Evolutionary conservation across 106 monocot species (phyloP), one percentile per base, ranked within the genome.

Genomic region (Ottelia alismoides): DNA sequence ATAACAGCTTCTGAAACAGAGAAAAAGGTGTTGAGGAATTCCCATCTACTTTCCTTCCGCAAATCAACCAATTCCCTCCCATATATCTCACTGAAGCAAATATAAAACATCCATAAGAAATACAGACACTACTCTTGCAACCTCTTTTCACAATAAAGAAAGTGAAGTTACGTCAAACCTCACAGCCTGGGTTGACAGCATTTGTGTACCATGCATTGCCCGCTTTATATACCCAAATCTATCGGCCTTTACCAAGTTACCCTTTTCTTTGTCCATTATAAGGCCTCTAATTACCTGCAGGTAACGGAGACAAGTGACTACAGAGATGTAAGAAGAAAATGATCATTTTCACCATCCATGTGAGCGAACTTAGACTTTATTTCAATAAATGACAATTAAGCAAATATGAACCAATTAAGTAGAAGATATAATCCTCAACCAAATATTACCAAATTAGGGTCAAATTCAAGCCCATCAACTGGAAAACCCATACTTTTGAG

Each of bases 1-100:
- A 94, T 94, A 26, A 94, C 94, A 66, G 94, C 94, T 73, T 94
- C 94, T 60, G 94, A 94, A 35, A 94, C 94, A 49, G 94, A 94
- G 65, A 94, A 94, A 43, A 94, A 66, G 51, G 94, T 94, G 56
- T 88, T 94, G 31, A 94, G 84, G 55, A 94, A 94, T 66, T 84
- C 93, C 93, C 93, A 94, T 58, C 71, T 66, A 60, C 78, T 76
- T 71, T 88, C 80, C 51, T 94, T 88, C 22, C 93, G 63, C 40
- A 93, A 75, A 78, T 88, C 88, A 62, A 94, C 81, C 63, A 94
- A 50, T 64, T 94, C 94, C 77, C 94, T 88, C 56, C 94, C 94
- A 66, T 94, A 94, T 69, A 88, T 81, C 55, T 94, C 94, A 72
- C 94, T 94, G 52, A 30, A 20, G 49, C 30, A 70, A n/a, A 70